These are phyloP conservation scores for Arxiozyma slooffiae DNA, from an alignment of 1,139 yeast species.

Conservation along the genomic window DNA sequence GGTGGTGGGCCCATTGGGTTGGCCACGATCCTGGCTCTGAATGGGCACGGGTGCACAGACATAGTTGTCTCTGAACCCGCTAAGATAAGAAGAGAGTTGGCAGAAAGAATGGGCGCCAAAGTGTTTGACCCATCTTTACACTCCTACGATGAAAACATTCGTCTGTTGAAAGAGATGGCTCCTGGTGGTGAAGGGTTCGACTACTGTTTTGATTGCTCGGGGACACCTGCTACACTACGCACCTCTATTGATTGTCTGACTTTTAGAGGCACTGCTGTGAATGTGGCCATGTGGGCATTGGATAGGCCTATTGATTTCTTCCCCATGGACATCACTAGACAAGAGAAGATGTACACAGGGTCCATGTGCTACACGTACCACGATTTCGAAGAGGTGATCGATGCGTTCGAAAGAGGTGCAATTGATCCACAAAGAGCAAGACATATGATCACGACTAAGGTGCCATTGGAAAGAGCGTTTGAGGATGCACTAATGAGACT, in stretches of 20 bases:
- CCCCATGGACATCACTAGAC: conserved; percentile 41
- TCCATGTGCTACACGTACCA: conserved; percentile 42
- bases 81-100: conserved; percentile 42
- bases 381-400: conserved; percentile 44
- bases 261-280: conserved; percentile 54
- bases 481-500: conserved; percentile 39
- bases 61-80: conserved; percentile 59
- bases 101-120: conserved; percentile 41
- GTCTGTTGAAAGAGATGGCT: conserved; percentile 34
- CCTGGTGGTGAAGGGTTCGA: conserved; percentile 47
- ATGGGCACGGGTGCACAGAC: conserved; percentile 44
- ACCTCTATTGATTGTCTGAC: conserved; percentile 44
- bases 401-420: conserved; percentile 36
- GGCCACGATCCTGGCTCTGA: conserved; percentile 45
- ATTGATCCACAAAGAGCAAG: conserved; percentile 36
- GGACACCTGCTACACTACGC: conserved; percentile 45
- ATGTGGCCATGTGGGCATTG: conserved; percentile 51
- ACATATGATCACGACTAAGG: conserved; percentile 38
- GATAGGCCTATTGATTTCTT: conserved; percentile 37
- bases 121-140: conserved; percentile 40
- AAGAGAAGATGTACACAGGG: conserved; percentile 41
- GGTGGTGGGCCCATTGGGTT: conserved; percentile 61
- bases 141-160: conserved; percentile 32
- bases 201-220: conserved; percentile 54
- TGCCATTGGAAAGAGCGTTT: conserved; percentile 37